Evolutionary conservation across 768 basidiomycete species (phyloP), one percentile per base, ranked within the genome.

Genomic region (Kwoniella dejecticola): DNA sequence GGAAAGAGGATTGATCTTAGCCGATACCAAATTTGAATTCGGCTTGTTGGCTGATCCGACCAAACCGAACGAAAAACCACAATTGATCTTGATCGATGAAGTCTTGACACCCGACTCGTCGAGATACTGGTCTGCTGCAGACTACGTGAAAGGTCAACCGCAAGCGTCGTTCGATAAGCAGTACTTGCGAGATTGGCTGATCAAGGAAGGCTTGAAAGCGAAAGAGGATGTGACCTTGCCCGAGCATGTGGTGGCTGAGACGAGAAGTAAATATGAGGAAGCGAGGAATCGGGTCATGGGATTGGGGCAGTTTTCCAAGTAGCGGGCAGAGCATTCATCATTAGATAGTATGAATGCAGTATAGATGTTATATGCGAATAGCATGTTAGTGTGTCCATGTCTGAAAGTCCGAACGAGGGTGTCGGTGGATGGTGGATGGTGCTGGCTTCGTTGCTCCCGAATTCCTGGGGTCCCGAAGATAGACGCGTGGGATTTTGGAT

Each of bases 21-120:
- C 93, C 23, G 95, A 99, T 79, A 98, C 94, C 40, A 99, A 99
- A 78, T 97, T 98, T 79, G 96, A 98, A 81, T 99, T 99, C 73
- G 96, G 96, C 4, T 84, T 97, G 44, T 72, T 92, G 48, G 82
- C 79, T 15, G 56, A 77, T 17, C 41, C 76, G 7, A 53, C 68
- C 30, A 57, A 60, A n/a, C 54, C 58, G 13, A 59, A 33, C 13
- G 58, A 73, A 57, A 57, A 66, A 17, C 33, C 33, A 7, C 67
- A 67, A 29, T 82, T 97, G 23, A 89, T 95, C 64, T 84, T 98
- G 48, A 88, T 98, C 67, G 96, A 99, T 79, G 96, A 99, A 76
- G 85, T 90, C n/a, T 84, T 99, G 54, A 98, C 96, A 0, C 94
- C 95, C 19, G 96, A 99, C 78, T 97, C 93, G 12, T 96, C 92